Evolutionary conservation across 2,329 filamentous ascomycete species (phyloP).

Genomic region (Chaetothyriales sp.): DNA sequence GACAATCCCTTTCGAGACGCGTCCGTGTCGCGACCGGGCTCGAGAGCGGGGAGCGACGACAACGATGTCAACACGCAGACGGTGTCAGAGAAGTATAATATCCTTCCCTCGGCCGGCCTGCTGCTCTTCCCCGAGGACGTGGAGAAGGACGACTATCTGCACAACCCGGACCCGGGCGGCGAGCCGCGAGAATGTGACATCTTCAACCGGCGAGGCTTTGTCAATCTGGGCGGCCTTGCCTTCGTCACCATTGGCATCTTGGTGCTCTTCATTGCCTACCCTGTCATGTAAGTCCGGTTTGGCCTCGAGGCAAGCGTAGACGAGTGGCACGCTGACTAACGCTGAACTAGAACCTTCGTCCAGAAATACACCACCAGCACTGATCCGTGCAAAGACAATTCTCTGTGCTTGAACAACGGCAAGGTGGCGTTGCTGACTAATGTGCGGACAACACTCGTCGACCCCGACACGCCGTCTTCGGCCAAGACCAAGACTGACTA

Average conservation of each 20-base stretch:
- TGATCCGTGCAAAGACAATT: constrained; percentile 26
- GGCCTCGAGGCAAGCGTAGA: constrained; percentile 4
- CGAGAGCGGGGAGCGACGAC: constrained; percentile 46
- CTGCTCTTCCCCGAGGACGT: constrained; percentile 58
- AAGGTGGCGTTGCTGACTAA: constrained; percentile 44
- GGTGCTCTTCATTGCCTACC: constrained; percentile 55
- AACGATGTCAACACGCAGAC: constrained; percentile 57
- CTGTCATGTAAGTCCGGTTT: constrained; percentile 45
- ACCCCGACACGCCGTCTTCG: constrained; percentile 51
- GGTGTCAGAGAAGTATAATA: constrained; percentile 61
- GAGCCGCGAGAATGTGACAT: constrained; percentile 50
- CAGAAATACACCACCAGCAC: constrained; percentile 28
- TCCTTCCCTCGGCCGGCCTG: constrained; percentile 52
- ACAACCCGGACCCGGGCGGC: constrained; percentile 56
- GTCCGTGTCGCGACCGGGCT: constrained; percentile 39
- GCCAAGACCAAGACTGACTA: constrained; percentile 42
- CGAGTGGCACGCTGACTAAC: constrained; percentile 2
- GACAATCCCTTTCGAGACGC: constrained; percentile 49
- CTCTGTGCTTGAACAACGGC: constrained; percentile 38
- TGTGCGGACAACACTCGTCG: constrained; percentile 47
- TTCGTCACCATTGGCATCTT: constrained; percentile 49
- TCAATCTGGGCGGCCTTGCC: constrained; percentile 50
- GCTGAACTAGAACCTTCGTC: constrained; percentile 43
- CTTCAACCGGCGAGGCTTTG: constrained; percentile 48
- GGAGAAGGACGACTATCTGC: constrained; percentile 59